Evolutionary conservation across 1,284 basidiomycete species (phyloP), one percentile per base, ranked within the genome.

Genomic region (Schizophyllum commune): DNA sequence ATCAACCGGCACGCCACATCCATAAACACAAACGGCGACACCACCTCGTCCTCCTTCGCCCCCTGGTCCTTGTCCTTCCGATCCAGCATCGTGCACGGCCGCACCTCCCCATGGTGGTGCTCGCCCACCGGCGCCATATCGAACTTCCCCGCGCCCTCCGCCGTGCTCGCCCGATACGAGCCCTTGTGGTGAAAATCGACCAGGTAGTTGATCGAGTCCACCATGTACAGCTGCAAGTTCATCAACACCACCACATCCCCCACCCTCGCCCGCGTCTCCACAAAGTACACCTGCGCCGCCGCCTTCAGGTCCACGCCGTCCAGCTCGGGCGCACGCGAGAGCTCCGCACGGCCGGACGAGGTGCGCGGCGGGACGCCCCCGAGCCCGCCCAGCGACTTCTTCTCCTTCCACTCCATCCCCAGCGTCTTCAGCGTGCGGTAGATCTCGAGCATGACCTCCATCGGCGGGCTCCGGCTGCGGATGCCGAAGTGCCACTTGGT

Each of bases 361-460:
- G 66, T 69, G 57, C 15, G 68, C 68, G 58, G 67, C 69, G 27
- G 65, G 13, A 79, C 64, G 9, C 83, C 84, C 2, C 86, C 87
- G 11, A 91, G 70, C 1, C 87, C 86, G 3, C 89, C 89, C 5
- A 91, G 73, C 64, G 83, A 83, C 66, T 79, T 80, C 78, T 91
- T 92, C 77, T 90, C 87, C 72, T 90, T 89, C 96, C 96, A 99
- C 74, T 99, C 94, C 94, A 99, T 98, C 19, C 92, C 93, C n/a
- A 99, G 79, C 61, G 87, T 80, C 74, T 92, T 91, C 61, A 99
- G 77, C 59, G 96, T 97, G 64, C 93, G 82, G 77, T 99, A 99
- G 61, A 99, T 97, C 80, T 98, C 96, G 22, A 98, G 79, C 96
- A 99, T 98, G 55, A 99, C 96, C 73, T 98, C 96, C 94, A 98